Evolutionary conservation across 352 stramenopile genomes (phyloP).

Genomic region (Globisporangium paroecandrum): DNA sequence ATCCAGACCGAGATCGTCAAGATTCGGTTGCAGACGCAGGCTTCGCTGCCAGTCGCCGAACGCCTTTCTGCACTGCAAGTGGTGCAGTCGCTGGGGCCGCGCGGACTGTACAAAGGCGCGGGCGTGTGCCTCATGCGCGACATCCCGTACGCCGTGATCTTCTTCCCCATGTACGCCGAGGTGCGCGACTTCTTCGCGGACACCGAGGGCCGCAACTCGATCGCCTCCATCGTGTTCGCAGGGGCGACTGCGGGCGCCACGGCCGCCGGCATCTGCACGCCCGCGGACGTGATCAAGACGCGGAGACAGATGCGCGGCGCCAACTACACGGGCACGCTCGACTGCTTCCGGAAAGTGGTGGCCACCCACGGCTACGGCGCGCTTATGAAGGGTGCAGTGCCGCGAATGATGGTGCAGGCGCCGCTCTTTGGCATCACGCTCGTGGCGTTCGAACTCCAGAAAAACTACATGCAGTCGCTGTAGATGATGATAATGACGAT

Average conservation of each 20-base stretch:
- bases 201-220: slow-evolving; percentile 48
- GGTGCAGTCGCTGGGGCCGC: slow-evolving; percentile 63
- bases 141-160: slow-evolving; percentile 91
- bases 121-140: slow-evolving; percentile 88
- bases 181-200: slow-evolving; percentile 51
- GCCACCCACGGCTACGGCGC: slow-evolving; percentile 69
- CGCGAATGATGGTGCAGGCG: slow-evolving; percentile 87
- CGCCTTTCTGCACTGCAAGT: slow-evolving; percentile 58
- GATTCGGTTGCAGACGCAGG: slow-evolving; percentile 89
- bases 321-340: slow-evolving; percentile 76
- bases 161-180: slow-evolving; percentile 89
- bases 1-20: slow-evolving; percentile 88
- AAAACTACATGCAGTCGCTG: slow-evolving; percentile 80
- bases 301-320: slow-evolving; percentile 75
- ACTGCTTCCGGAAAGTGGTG: slow-evolving; percentile 83
- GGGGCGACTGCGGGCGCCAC: slow-evolving; percentile 59
- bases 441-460: slow-evolving; percentile 85
- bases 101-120: slow-evolving; percentile 84
- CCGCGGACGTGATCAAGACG: slow-evolving; percentile 89
- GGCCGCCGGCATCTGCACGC: slow-evolving; percentile 56
- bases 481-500: slow-evolving; percentile 12
- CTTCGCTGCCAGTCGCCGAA: slow-evolving; percentile 55
- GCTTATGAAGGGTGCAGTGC: slow-evolving; percentile 81
- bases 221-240: slow-evolving; percentile 59
- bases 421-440: slow-evolving; percentile 86